phyloP scores from a whole-genome alignment of 306 rosid genomes.

The Canavalia gladiata region DNA sequence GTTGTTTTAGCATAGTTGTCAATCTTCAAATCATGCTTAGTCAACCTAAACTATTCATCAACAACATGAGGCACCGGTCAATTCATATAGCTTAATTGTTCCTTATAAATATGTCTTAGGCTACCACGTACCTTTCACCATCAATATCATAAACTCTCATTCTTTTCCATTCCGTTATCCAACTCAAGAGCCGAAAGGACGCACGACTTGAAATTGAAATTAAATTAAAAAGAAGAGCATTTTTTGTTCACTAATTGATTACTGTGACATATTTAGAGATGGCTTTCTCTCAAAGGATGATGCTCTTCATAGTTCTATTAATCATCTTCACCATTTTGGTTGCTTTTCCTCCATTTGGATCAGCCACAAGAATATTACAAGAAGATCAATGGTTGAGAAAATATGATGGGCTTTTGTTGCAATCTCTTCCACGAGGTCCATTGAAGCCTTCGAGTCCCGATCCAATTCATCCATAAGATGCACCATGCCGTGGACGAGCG shows the following conservation, averaged over 20 bases:
- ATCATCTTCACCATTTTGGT: slow-evolving; percentile 39
- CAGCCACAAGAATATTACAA: slow-evolving; percentile 37
- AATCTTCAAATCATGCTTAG: slow-evolving; percentile 16
- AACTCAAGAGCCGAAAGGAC: too few species aligned
- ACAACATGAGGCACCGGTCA: slow-evolving; percentile 17
- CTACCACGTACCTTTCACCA: slow-evolving; percentile 1
- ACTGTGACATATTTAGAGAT: neutral
- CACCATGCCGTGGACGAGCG: neutral
- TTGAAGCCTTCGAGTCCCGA: slow-evolving; percentile 13
- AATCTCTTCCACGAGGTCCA: slow-evolving; percentile 50
- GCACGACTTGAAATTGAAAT: neutral
- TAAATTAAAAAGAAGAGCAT: slow-evolving; percentile 40
- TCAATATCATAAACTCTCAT: neutral
- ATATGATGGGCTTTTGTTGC: slow-evolving; percentile 44
- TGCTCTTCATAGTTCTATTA: slow-evolving; percentile 32
- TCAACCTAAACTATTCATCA: neutral
- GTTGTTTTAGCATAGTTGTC: neutral
- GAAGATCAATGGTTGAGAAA: slow-evolving; percentile 53
- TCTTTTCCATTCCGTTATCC: neutral
- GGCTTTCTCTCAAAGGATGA: slow-evolving; percentile 29
- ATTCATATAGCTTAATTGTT: neutral
- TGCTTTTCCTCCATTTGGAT: slow-evolving; percentile 46
- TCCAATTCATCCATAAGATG: slow-evolving; percentile 30
- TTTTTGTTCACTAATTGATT: neutral
- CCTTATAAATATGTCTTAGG: neutral